Percentiles rank a stretch among this genome's conserved stretches.
Conservation (phyloP, 1,284 basidiomycete species). For the Exobasidium cylindrosporum region DNA sequence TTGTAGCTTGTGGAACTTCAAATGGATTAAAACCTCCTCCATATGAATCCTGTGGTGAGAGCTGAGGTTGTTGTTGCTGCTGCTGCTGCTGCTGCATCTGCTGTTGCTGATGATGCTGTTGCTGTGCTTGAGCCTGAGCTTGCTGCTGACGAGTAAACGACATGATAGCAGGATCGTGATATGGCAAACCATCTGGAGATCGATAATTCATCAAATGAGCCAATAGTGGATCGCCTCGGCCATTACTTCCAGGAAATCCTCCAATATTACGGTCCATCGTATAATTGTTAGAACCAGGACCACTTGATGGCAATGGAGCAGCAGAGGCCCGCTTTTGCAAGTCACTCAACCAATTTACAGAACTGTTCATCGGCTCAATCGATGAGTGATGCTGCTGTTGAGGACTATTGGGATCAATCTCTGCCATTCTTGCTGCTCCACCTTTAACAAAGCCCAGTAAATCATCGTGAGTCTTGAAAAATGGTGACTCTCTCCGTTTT, state of each 20-base stretch:
- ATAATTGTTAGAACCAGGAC: not conserved
- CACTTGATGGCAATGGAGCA: not conserved
- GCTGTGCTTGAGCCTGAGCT: conserved; percentile 26
- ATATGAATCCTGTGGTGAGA: not conserved
- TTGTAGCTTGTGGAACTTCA: not conserved
- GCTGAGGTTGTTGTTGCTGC: not conserved
- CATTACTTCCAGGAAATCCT: not conserved
- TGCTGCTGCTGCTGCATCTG: conserved; percentile 16
- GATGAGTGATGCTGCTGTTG: too few relatives aligned
- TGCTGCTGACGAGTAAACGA: conserved; percentile 39
- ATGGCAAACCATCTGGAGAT: conserved; percentile 15
- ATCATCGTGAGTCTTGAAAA: conserved; percentile 15
- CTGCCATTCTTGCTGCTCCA: not conserved
- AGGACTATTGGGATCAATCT: conserved; percentile 19
- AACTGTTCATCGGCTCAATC: too few relatives aligned
- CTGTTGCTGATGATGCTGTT: conserved; percentile 14
- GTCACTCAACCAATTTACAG: not conserved
- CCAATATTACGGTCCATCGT: too few relatives aligned
- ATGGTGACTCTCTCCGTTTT: conserved; percentile 36
- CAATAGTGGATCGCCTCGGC: conserved; percentile 16
- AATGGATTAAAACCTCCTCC: conserved; percentile 1
- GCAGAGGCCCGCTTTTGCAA: not conserved
- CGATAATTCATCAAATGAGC: conserved; percentile 29
- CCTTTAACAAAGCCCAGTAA: conserved; percentile 3
- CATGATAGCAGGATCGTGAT: conserved; percentile 43